Base-by-base conservation (phyloP, 257 asterid genomes). In the Petrea volubilis region DNA sequence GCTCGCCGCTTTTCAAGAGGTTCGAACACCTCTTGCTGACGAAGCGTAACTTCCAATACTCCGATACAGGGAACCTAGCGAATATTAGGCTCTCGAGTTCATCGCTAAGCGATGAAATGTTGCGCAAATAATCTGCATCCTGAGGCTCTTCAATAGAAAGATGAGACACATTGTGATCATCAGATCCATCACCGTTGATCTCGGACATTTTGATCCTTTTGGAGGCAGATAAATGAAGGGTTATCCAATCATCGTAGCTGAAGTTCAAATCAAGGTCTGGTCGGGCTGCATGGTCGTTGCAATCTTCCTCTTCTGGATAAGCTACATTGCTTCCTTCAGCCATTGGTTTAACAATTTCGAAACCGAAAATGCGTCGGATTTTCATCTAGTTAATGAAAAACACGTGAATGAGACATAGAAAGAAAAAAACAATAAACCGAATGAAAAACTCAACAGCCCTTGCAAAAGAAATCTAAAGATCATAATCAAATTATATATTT, bases 71-170 rank as follows among this genome's bases (percentile, higher is more conserved):
- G 61, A 86, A 58, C 81, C 90, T 84, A 27, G 92, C 88, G 44
- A 82, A 77, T 47, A 86, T 86, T 59, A 74, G 74, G 44, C 64
- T 64, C 75, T 86, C 90, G 18, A 86, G 61, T 33, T 86, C 86
- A 21, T 76, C 74, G 78, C 79, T 75, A 28, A 86, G 79, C 23
- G 87, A 78, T 46, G 79, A 76, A 47, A 67, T 27, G 38, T 31
- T 31, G 64, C 38, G 53, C 27, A 70, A 68, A 79, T 86, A 86
- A 86, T 86, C 92, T 86, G 89, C 90, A 84, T 86, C 92, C 92
- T 86, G 90, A 84, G 90, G 81, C 79, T 69, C 78, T 67, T 63
- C 72, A 47, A 28, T 27, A 52, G 44, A 40, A 17, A 60, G 75
- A 38, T 55, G 28, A 10, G 44, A 62, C 2, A 14, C 29, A 0